Conservation (phyloP, 1,284 basidiomycete genomes). For the Ustilago xerochloae region DNA sequence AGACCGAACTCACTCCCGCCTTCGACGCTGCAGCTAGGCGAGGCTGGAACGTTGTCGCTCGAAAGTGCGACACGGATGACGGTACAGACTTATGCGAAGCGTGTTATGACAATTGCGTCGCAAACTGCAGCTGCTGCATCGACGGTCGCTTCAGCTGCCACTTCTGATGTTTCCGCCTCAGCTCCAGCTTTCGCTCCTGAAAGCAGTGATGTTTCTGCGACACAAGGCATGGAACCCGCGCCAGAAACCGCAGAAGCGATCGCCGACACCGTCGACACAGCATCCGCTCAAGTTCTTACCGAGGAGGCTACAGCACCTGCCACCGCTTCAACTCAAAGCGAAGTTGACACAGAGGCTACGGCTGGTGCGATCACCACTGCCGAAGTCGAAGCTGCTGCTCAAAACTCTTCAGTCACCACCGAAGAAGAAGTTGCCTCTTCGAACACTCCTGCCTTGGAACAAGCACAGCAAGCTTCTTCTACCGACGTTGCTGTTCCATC, state of each 20-base stretch:
- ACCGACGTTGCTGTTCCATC: background rate
- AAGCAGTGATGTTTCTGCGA: no score
- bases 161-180: background rate
- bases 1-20: slow-evolving; percentile 12
- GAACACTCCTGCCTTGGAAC: no score
- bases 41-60: slow-evolving; percentile 7
- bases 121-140: background rate
- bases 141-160: background rate
- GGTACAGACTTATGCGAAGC: slow-evolving; percentile 21
- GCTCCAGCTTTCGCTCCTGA: no score
- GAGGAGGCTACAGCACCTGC: background rate
- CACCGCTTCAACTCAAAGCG: background rate
- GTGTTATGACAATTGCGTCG: no score
- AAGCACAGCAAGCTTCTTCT: no score
- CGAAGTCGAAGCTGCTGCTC: background rate
- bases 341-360: background rate
- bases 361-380: background rate
- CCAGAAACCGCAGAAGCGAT: background rate
- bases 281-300: background rate
- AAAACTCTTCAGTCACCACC: background rate
- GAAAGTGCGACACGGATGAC: slow-evolving; percentile 21
- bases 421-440: background rate
- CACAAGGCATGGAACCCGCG: no score
- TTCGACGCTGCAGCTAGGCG: slow-evolving; percentile 4
- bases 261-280: background rate